Base-by-base conservation (phyloP, 805 yeast genomes). In the Ogataea ganodermae region DNA sequence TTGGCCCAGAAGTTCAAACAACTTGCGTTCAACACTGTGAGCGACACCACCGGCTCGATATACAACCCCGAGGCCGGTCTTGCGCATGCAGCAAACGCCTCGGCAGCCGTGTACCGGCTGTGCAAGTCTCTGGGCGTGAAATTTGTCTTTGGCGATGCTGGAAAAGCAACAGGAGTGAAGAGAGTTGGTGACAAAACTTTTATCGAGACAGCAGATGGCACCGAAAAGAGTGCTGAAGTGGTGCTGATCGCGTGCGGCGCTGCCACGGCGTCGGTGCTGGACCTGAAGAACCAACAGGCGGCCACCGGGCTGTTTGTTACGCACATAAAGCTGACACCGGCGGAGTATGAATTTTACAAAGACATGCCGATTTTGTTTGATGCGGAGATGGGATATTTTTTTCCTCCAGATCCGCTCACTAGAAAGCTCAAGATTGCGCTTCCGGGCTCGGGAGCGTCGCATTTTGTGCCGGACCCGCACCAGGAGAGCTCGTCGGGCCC, bases 361-460 rank as follows among this genome's bases (percentile, higher is more conserved):
- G 59, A 65, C 44, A 67, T 72, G 22, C 79, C 80, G 8, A 62
- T 76, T 23, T 62, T 76, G 6, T 75, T 75, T 55, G 71, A 73
- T 50, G 63, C 76, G 1, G 74, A 70, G 36, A 56, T 63, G 61
- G 80, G 80, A 0, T 76, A 74, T 50, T 73, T 72, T 53, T 76
- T 76, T 61, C 78, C 79, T 4, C 81, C 81, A 17, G 79, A 75
- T 52, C 63, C 66, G 6, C 67, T 60, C 2, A 70, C 72, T 0
- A 62, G 56, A 17, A 49, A 62, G 17, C 21, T 70, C 52, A 76
- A 76, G 51, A 62, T 75, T 36, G 76, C 75, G 1, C 52, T 71
- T 16, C 69, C 70, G 1, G 69, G 63, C 35, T 53, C 66, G 6
- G 75, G 73, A 30, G 65, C 71, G 13, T 56, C 59, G 4, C 50